These are phyloP conservation scores for Flaveria sonorensis DNA, from an alignment of 129 eudicot species.

Conservation along the genomic window DNA sequence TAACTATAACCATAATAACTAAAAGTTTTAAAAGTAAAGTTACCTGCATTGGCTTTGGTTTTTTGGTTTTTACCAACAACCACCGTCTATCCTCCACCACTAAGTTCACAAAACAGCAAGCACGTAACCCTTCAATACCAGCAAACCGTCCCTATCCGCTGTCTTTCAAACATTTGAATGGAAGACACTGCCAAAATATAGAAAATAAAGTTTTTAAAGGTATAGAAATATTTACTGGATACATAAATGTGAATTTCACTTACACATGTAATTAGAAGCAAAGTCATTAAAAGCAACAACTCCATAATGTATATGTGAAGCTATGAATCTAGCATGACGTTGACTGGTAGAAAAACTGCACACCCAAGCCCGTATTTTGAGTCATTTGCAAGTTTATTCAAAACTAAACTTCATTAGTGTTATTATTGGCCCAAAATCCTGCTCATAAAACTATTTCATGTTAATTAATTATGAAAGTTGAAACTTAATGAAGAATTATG, in stretches of 20 bases:
- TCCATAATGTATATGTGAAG: slow-evolving; percentile 83
- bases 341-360: slow-evolving; percentile 96
- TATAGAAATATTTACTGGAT: too few species aligned
- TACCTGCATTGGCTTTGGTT: slow-evolving; percentile 97
- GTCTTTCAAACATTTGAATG: slow-evolving; percentile 97
- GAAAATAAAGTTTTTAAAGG: background rate
- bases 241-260: too few species aligned
- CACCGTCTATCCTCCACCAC: slow-evolving; percentile 95
- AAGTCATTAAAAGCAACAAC: slow-evolving; percentile 93
- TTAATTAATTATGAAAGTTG: background rate
- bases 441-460: slow-evolving; percentile 3
- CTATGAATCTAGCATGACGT: slow-evolving; percentile 73
- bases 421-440: slow-evolving; percentile 99
- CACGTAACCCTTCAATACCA: slow-evolving; percentile 95
- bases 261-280: slow-evolving; percentile 92
- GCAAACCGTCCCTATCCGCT: slow-evolving; percentile 99
- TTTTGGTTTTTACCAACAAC: slow-evolving; percentile 88
- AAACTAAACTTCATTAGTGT: slow-evolving; percentile 88
- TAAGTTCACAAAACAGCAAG: slow-evolving; percentile 90
- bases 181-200: slow-evolving; percentile 65
- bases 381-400: slow-evolving; percentile 91
- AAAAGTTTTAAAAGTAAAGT: background rate
- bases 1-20: background rate
- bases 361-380: slow-evolving; percentile 97
- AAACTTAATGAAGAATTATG: background rate